Evolutionary conservation across 192 early-diverging fungal genomes (phyloP).

Genomic region (Umbelopsis vinacea): DNA sequence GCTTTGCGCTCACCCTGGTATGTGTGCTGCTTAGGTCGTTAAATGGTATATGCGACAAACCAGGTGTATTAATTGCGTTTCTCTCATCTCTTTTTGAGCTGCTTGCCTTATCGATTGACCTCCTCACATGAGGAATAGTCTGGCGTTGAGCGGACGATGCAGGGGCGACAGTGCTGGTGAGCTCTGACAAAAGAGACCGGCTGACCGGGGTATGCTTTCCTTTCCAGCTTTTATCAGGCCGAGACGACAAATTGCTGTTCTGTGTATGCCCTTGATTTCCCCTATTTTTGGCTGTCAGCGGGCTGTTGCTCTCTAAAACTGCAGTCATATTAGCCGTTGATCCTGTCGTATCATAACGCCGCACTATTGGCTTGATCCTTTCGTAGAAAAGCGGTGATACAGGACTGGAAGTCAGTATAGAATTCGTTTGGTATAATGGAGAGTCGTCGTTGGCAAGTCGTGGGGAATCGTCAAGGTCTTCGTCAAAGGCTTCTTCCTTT

Average conservation of each 20-base stretch:
- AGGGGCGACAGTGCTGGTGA: not conserved
- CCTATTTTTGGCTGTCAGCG: not conserved
- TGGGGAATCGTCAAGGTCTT: too few relatives aligned
- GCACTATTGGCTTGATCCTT: not conserved
- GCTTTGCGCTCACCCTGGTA: not conserved
- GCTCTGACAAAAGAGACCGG: not conserved
- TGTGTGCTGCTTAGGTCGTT: not conserved
- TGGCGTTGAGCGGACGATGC: not conserved
- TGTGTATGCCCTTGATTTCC: not conserved
- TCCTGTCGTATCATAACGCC: not conserved
- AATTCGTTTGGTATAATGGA: not conserved
- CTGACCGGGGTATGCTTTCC: not conserved
- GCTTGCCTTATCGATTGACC: not conserved
- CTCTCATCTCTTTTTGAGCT: not conserved
- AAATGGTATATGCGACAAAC: not conserved
- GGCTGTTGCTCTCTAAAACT: not conserved
- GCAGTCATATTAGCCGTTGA: too few relatives aligned
- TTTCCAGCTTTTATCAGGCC: too few relatives aligned
- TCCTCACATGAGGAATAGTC: not conserved
- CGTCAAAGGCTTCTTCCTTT: too few relatives aligned
- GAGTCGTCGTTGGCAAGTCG: not conserved
- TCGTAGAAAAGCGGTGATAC: slow-evolving; percentile 2
- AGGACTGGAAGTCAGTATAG: not conserved
- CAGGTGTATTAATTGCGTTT: not conserved
- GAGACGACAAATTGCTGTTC: not conserved